Conservation (phyloP, 2,329 filamentous ascomycete genomes). For the Lasiodiplodia theobromae region DNA sequence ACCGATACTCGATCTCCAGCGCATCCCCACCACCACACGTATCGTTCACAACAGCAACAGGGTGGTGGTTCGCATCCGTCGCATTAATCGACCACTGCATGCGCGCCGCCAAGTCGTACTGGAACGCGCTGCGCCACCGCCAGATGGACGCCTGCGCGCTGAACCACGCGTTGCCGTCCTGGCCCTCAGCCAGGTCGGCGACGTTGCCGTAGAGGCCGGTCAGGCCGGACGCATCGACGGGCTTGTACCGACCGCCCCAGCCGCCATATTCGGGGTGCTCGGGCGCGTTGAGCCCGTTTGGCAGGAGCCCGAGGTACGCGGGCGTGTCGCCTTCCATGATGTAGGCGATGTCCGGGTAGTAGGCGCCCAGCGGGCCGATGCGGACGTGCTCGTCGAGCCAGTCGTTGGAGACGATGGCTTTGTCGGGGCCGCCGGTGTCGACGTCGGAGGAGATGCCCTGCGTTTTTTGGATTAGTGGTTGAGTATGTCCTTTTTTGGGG, state of each 20-base stretch:
- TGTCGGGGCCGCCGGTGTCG: slow-evolving; percentile 51
- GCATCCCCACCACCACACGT: slow-evolving; percentile 21
- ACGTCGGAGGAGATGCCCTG: slow-evolving; percentile 38
- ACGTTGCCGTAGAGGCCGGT: slow-evolving; percentile 42
- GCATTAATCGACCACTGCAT: slow-evolving; percentile 48
- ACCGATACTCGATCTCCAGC: slow-evolving; percentile 24
- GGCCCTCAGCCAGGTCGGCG: slow-evolving; percentile 44
- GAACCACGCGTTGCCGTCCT: slow-evolving; percentile 41
- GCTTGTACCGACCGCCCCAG: slow-evolving; percentile 53
- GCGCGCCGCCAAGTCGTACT: slow-evolving; percentile 53
- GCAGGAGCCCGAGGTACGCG: slow-evolving; percentile 50
- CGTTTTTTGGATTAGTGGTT: not conserved
- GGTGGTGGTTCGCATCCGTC: slow-evolving; percentile 32
- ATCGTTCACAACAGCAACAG: slow-evolving; percentile 33
- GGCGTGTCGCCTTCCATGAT: slow-evolving; percentile 58
- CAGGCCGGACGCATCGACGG: slow-evolving; percentile 33
- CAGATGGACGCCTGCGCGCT: slow-evolving; percentile 49
- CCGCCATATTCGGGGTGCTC: slow-evolving; percentile 51
- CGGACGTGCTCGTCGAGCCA: slow-evolving; percentile 59
- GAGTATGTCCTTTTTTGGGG: not conserved
- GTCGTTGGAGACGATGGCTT: slow-evolving; percentile 50
- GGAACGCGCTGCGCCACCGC: slow-evolving; percentile 52
- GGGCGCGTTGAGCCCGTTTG: slow-evolving; percentile 50
- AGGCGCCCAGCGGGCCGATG: slow-evolving; percentile 51
- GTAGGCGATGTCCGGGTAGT: slow-evolving; percentile 54